Conservation (phyloP, 345 rosid species). For the Durio zibethinus region DNA sequence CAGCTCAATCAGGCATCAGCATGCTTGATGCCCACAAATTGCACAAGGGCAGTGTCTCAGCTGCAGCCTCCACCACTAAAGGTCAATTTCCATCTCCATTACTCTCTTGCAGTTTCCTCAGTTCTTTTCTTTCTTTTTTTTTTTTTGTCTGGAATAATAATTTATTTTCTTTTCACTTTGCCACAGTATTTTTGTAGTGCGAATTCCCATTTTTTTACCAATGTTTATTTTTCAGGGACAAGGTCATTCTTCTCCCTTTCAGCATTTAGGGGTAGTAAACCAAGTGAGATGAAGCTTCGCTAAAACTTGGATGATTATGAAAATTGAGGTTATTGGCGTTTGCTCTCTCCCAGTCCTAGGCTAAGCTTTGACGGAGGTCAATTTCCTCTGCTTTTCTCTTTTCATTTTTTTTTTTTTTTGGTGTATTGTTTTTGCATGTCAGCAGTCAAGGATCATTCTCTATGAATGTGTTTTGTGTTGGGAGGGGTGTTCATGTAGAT, state of each 20-base stretch:
- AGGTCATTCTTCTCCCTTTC: slow-evolving; percentile 78
- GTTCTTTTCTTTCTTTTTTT: not conserved
- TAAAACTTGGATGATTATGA: slow-evolving; percentile 9
- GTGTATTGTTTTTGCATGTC: slow-evolving; percentile 5
- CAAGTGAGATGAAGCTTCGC: slow-evolving; percentile 46
- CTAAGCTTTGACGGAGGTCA: not conserved
- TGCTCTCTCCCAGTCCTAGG: not conserved
- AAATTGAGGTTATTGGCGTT: not conserved
- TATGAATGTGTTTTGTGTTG: not conserved
- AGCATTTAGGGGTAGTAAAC: slow-evolving; percentile 61
- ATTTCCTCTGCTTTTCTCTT: not conserved
- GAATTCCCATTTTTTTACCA: not conserved
- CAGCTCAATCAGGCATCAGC: slow-evolving; percentile 35
- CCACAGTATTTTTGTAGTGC: not conserved
- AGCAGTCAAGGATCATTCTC: not conserved
- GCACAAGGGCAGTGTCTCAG: slow-evolving; percentile 30
- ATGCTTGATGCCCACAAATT: slow-evolving; percentile 27
- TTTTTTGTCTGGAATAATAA: not conserved
- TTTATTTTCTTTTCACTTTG: not conserved
- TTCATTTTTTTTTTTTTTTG: not conserved
- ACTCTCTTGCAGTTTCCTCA: not conserved
- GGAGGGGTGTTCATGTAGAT: not conserved
- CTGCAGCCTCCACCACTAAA: slow-evolving; percentile 42
- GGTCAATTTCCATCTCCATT: slow-evolving; percentile 27
- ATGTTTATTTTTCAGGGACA: slow-evolving; percentile 37